Evolutionary conservation across 176 grass and related monocot genomes (phyloP).

Genomic region (Alopecurus myosuroides): DNA sequence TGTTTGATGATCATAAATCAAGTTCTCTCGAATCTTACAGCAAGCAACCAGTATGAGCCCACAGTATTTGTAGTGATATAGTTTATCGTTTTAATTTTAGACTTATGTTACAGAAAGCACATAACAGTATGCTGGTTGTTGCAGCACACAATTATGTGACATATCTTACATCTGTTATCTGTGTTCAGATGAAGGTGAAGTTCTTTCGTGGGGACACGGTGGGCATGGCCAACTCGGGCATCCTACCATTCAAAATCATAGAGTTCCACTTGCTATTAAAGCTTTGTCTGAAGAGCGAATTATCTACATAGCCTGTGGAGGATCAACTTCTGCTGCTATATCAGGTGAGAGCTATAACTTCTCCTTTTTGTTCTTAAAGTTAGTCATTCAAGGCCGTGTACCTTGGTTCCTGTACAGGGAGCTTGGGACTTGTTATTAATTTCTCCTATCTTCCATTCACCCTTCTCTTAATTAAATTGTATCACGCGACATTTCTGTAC

Average conservation of each 20-base stretch:
- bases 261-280: constrained; percentile 63
- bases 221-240: constrained; percentile 90
- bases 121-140: background rate
- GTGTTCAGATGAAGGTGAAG: constrained; percentile 69
- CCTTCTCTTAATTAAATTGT: background rate
- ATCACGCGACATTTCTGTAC: background rate
- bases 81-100: background rate
- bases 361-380: background rate
- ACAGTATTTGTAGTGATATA: background rate
- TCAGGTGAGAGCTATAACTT: constrained; percentile 45
- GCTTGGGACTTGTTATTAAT: background rate
- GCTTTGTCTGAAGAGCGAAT: constrained; percentile 63
- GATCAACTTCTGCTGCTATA: constrained; percentile 95
- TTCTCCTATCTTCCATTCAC: background rate
- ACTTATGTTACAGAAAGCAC: background rate
- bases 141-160: constrained; percentile 11
- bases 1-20: background rate
- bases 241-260: constrained; percentile 70
- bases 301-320: constrained; percentile 78
- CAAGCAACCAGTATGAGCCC: background rate
- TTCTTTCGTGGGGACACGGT: constrained; percentile 89
- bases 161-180: background rate
- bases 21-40: background rate
- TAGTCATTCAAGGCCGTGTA: background rate
- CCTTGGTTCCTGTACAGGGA: background rate